Base-by-base conservation (phyloP, 225 moss, liverwort and hornwort genomes). In the Marchantia paleacea region DNA sequence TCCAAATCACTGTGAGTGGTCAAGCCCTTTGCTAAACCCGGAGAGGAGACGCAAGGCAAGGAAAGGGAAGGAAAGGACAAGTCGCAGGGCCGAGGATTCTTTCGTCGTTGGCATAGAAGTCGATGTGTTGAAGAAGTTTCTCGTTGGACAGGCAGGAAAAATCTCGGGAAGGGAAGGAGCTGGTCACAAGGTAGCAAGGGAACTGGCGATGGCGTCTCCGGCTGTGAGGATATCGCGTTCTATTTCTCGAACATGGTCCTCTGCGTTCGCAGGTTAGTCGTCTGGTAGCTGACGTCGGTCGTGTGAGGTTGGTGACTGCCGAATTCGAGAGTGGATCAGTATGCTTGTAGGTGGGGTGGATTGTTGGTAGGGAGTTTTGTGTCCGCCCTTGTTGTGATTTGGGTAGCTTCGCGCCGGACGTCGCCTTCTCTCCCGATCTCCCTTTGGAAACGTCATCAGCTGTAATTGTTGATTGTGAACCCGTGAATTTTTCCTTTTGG, bases 161-260 rank as follows among this genome's bases (percentile, higher is more conserved):
- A 5, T 68, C 14, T 3, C 7, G 7, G 8, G 30, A 29, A 30
- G 68, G 26, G 68, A 24, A 9, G n/a, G 30, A 68, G 12, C 16
- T 55, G 26, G 74, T 19, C 2, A 1, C 70, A 52, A 54, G 55
- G 55, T 39, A 39, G 39, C 39, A 5, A 39, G 39, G 26, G 48
- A 60, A 66, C 29, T 51, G 79, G 24, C 68, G 54, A 79, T 79
- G 79, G 79, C 79, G 54, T 79, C 79, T 79, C 70, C 79, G 61
- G 69, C 30, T 29, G 53, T 55, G 28, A 69, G 79, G 29, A 70
- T 79, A 31, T 79, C 79, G 69, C 79, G 79, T 30, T 54, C 39
- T 0, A 24, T 79, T 7, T 47, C 30, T 7, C 69, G 69, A 55
- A 69, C 79, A 47, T 71, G 52, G 79, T 55, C 54, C 13, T 70